phyloP scores from a whole-genome alignment of 2,329 filamentous ascomycete genomes.

The Hypoxylon sp. region DNA sequence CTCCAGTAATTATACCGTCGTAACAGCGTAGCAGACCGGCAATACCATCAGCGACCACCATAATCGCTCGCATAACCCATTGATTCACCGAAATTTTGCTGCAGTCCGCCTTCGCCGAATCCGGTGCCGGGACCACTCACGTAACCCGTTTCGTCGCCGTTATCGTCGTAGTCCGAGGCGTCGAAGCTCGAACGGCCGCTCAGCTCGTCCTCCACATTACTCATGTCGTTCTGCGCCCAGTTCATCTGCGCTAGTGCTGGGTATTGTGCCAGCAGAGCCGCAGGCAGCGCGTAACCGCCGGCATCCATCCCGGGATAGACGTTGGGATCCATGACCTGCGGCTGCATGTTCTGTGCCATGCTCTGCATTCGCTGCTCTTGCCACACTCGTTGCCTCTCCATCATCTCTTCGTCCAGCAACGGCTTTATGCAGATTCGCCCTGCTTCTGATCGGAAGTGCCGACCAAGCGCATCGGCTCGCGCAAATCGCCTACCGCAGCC shows the following conservation, averaged over 20 bases:
- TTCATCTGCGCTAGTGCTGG: constrained; percentile 90
- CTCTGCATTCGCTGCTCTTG: constrained; percentile 74
- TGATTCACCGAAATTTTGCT: constrained; percentile 60
- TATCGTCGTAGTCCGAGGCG: constrained; percentile 78
- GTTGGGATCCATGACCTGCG: constrained; percentile 56
- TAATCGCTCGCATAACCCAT: constrained; percentile 63
- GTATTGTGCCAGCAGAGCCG: constrained; percentile 88
- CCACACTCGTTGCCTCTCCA: constrained; percentile 78
- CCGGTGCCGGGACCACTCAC: constrained; percentile 69
- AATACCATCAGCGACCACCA: constrained; percentile 50
- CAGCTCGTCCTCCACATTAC: constrained; percentile 78
- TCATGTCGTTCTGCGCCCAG: constrained; percentile 73
- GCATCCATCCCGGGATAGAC: constrained; percentile 66
- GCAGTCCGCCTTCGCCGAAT: constrained; percentile 64
- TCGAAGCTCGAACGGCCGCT: constrained; percentile 84
- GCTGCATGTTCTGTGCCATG: constrained; percentile 65
- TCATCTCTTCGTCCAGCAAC: constrained; percentile 91
- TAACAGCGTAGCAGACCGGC: not conserved
- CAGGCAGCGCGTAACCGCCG: constrained; percentile 76
- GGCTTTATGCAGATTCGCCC: constrained; percentile 97
- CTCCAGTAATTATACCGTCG: constrained; percentile 2
- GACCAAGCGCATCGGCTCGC: constrained; percentile 90
- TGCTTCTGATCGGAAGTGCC: constrained; percentile 95
- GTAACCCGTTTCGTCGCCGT: constrained; percentile 75
- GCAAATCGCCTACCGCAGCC: constrained; percentile 93